Evolutionary conservation across 2,329 filamentous ascomycete genomes (phyloP).

Genomic region (Akanthomyces muscarius): DNA sequence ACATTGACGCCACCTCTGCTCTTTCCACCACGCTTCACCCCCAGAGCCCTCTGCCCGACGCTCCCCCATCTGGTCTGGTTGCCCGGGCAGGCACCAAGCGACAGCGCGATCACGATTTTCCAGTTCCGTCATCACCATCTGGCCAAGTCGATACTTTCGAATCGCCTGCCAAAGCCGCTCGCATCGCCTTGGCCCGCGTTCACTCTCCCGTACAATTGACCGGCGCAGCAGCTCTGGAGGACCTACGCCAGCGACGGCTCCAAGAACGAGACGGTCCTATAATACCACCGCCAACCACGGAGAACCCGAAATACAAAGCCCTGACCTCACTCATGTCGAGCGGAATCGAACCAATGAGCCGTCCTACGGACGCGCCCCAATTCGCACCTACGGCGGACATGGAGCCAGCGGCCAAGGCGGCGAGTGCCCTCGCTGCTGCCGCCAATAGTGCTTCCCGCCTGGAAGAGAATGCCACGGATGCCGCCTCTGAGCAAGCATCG

Average conservation of each 20-base stretch:
- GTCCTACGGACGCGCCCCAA: slow-evolving; percentile 50
- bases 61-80: slow-evolving; percentile 27
- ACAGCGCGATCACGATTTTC: slow-evolving; percentile 45
- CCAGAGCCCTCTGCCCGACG: slow-evolving; percentile 7
- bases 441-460: slow-evolving; percentile 32
- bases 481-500: slow-evolving; percentile 42
- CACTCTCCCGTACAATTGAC: slow-evolving; percentile 47
- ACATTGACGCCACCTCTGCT: slow-evolving; percentile 12
- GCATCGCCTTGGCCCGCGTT: slow-evolving; percentile 42
- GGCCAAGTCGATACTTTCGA: slow-evolving; percentile 35
- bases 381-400: slow-evolving; percentile 41
- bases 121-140: slow-evolving; percentile 32
- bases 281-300: slow-evolving; percentile 43
- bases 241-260: slow-evolving; percentile 19
- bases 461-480: slow-evolving; percentile 36
- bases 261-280: slow-evolving; percentile 21
- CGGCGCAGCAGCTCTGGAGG: slow-evolving; percentile 49
- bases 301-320: slow-evolving; percentile 51
- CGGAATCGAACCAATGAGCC: slow-evolving; percentile 50
- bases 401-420: slow-evolving; percentile 37
- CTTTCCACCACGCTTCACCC: slow-evolving; percentile 1
- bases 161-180: slow-evolving; percentile 53
- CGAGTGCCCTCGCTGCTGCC: slow-evolving; percentile 31
- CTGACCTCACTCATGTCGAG: slow-evolving; percentile 53
- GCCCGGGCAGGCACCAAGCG: slow-evolving; percentile 33